These are phyloP conservation scores for Phytophthora sansomeana DNA, from an alignment of 352 stramenopile genomes.

Conservation along the genomic window DNA sequence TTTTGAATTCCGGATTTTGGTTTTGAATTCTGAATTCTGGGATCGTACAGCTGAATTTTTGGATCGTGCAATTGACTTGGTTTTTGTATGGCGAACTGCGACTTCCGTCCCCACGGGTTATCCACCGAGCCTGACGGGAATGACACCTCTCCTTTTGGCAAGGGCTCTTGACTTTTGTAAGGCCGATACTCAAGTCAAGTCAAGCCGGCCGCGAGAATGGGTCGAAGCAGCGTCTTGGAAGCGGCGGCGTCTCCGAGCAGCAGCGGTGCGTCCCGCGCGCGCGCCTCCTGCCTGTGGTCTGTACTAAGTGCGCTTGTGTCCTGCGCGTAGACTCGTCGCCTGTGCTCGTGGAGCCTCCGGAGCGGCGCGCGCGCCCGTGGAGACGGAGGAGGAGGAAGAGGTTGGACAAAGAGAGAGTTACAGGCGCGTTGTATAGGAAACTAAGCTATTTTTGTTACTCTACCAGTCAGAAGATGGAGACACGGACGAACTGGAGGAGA, in stretches of 20 bases:
- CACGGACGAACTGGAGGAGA: slow-evolving; percentile 33
- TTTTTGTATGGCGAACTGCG: no score
- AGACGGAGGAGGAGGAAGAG: slow-evolving; percentile 26
- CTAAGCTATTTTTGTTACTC: neutral
- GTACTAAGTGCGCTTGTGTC: slow-evolving; percentile 1
- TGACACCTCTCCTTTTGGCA: no score
- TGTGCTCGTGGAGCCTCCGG: slow-evolving; percentile 22
- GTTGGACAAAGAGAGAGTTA: neutral
- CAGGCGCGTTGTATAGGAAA: neutral
- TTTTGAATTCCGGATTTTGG: no score
- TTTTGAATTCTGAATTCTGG: no score
- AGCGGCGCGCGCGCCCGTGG: slow-evolving; percentile 18
- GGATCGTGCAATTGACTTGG: no score
- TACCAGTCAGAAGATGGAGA: slow-evolving; percentile 33
- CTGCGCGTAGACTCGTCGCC: slow-evolving; percentile 33
- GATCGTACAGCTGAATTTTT: no score
- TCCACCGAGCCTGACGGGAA: no score
- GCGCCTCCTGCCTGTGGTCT: neutral
- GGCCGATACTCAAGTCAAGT: no score
- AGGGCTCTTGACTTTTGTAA: no score
- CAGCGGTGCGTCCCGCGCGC: slow-evolving; percentile 26
- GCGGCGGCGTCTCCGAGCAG: slow-evolving; percentile 28
- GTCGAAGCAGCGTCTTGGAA: slow-evolving; percentile 33
- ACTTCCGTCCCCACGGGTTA: no score
- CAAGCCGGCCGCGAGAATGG: neutral